Percentiles rank a stretch among this genome's conserved stretches.
Evolutionary conservation across 2,329 filamentous ascomycete species (phyloP).

Genomic region (Alternaria metachromatica): DNA sequence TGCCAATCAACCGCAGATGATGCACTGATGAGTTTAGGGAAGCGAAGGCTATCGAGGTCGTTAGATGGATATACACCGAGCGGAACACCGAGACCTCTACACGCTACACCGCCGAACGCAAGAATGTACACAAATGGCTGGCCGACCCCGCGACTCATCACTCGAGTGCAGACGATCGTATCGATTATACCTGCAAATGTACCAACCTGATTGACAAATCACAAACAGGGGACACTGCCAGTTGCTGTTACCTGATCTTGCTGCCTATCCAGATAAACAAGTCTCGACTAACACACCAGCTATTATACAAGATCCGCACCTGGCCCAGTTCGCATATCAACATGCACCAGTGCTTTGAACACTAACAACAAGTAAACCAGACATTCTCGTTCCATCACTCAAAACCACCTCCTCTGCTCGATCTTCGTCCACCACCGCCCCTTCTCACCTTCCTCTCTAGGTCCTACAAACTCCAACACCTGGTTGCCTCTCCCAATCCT

Average conservation of each 20-base stretch:
- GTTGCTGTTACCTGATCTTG: not conserved
- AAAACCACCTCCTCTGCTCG: slow-evolving; percentile 55
- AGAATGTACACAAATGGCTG: not conserved
- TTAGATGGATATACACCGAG: not conserved
- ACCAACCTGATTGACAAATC: not conserved
- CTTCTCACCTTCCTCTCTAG: slow-evolving; percentile 53
- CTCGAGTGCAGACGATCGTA: not conserved
- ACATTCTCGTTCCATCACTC: not conserved
- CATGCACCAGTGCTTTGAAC: not conserved
- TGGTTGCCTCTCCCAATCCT: slow-evolving; percentile 49
- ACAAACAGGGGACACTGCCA: too few relatives aligned
- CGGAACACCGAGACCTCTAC: not conserved
- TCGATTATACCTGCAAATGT: not conserved
- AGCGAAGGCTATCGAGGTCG: not conserved
- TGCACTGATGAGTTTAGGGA: not conserved
- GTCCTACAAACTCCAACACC: slow-evolving; percentile 51
- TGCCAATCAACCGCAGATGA: slow-evolving; percentile 3
- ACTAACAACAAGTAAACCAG: not conserved
- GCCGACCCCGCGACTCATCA: not conserved
- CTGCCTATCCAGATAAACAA: not conserved
- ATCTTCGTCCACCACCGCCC: slow-evolving; percentile 53
- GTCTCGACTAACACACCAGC: not conserved
- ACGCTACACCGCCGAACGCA: not conserved
- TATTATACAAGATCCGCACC: not conserved
- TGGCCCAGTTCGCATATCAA: not conserved